A percentile compares a stretch with the other conserved stretches of the same genome.
Conservation (phyloP, 352 stramenopile genomes). For the Globisporangium heterothallicum region DNA sequence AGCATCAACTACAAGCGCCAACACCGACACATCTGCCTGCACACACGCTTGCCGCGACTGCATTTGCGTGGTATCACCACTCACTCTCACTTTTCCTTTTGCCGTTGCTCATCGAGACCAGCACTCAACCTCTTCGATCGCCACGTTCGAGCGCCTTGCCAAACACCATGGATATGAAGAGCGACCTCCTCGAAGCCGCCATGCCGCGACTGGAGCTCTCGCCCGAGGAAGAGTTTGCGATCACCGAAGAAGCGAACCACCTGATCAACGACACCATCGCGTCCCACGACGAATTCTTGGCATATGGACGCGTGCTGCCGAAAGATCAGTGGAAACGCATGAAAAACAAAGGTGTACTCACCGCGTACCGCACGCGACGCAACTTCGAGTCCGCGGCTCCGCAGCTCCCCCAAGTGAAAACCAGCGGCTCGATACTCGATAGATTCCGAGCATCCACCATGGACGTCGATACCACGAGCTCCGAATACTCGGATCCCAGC, state of each 20-base stretch:
- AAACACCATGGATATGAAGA: conserved; percentile 17
- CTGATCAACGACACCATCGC: not conserved
- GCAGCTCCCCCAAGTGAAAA: not conserved
- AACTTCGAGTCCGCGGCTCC: not conserved
- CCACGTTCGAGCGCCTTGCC: not conserved
- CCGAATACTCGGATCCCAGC: not conserved
- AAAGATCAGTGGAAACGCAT: conserved; percentile 38
- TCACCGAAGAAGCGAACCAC: not conserved
- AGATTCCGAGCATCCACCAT: not conserved
- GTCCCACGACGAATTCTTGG: conserved; percentile 19
- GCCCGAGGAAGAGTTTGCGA: not conserved
- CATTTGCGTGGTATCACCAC: too few relatives aligned
- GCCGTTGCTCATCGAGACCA: too few relatives aligned
- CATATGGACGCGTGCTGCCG: conserved; percentile 25
- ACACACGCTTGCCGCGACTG: too few relatives aligned
- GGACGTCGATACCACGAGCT: not conserved
- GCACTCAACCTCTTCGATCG: not conserved
- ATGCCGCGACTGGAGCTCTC: not conserved
- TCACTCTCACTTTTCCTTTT: not conserved
- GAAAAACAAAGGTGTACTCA: conserved; percentile 30
- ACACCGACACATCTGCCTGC: too few relatives aligned
- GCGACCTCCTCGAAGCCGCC: conserved; percentile 14
- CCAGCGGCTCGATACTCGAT: not conserved
- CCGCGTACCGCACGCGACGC: conserved; percentile 16
- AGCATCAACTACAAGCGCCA: too few relatives aligned